phyloP scores from a whole-genome alignment of 225 moss, liverwort and hornwort species.

The Physcomitrium patens region DNA sequence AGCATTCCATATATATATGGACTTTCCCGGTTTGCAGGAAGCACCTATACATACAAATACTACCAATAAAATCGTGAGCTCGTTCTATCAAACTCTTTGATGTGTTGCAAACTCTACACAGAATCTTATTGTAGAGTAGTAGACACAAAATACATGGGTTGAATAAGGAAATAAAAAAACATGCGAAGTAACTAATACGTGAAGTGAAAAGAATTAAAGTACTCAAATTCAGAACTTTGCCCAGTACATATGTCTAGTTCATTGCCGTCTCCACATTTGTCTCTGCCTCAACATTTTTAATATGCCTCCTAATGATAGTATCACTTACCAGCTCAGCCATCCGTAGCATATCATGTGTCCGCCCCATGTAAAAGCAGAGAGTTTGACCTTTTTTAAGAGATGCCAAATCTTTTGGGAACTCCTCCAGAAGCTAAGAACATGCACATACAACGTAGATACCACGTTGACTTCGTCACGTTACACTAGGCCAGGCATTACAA shows the following conservation, averaged over 20 bases:
- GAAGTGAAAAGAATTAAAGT: constrained; percentile 13
- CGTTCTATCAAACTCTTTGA: not conserved
- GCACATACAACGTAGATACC: constrained; percentile 25
- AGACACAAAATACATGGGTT: constrained; percentile 4
- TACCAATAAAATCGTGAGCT: constrained; percentile 16
- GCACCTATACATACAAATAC: constrained; percentile 44
- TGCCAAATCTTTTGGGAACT: constrained; percentile 71
- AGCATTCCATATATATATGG: constrained; percentile 81
- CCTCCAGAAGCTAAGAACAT: constrained; percentile 59
- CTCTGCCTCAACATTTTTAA: not conserved
- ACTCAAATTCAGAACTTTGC: not conserved
- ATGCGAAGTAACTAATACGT: not conserved
- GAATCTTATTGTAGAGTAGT: not conserved
- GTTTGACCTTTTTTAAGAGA: constrained; percentile 76
- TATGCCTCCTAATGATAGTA: not conserved
- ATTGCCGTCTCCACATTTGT: not conserved
- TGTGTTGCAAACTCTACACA: not conserved
- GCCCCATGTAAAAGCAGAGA: constrained; percentile 73
- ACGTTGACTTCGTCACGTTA: not conserved
- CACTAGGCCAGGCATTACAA: not conserved
- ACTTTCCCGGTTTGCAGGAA: constrained; percentile 66
- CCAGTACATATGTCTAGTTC: not conserved
- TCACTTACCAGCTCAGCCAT: constrained; percentile 55
- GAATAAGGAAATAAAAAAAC: not conserved
- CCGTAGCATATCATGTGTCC: constrained; percentile 65